A percentile compares a stretch with the other conserved stretches of the same genome.
phyloP scores from a whole-genome alignment of 257 asterid species.

The Handroanthus guayacan region DNA sequence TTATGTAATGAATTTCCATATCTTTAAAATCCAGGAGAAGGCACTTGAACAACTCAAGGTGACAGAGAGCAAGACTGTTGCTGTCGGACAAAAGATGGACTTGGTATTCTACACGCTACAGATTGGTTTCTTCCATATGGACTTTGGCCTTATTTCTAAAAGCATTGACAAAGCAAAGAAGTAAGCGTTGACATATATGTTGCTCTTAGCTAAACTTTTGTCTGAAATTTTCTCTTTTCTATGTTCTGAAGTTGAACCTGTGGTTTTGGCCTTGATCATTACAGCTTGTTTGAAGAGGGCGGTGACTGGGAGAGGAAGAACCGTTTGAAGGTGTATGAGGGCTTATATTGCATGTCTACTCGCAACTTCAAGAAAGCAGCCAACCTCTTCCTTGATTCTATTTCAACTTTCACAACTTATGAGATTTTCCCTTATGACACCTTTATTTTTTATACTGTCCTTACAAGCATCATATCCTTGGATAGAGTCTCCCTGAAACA shows the following conservation, averaged over 20 bases:
- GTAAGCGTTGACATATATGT: slow-evolving; percentile 46
- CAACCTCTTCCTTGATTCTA: slow-evolving; percentile 87
- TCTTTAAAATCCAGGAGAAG: slow-evolving; percentile 65
- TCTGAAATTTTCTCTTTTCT: background rate
- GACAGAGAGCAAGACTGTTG: slow-evolving; percentile 95
- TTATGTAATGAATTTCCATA: slow-evolving; percentile 12
- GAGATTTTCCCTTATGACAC: slow-evolving; percentile 91
- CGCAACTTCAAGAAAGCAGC: slow-evolving; percentile 97
- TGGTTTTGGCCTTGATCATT: slow-evolving; percentile 39
- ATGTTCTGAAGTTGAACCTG: slow-evolving; percentile 22
- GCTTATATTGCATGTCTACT: slow-evolving; percentile 93
- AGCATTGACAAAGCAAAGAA: slow-evolving; percentile 97
- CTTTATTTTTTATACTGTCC: slow-evolving; percentile 86
- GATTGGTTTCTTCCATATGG: slow-evolving; percentile 91
- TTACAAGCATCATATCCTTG: slow-evolving; percentile 86
- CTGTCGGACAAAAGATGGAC: slow-evolving; percentile 99
- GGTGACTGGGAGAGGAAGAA: slow-evolving; percentile 99
- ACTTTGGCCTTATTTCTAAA: slow-evolving; percentile 88
- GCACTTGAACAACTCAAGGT: slow-evolving; percentile 93
- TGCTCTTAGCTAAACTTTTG: slow-evolving; percentile 7
- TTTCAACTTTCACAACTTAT: slow-evolving; percentile 97
- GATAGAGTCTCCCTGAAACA: slow-evolving; percentile 92
- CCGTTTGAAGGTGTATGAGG: slow-evolving; percentile 93
- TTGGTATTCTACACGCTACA: slow-evolving; percentile 80
- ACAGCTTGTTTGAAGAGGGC: slow-evolving; percentile 97